Base-by-base conservation (phyloP, 306 rosid genomes). In the Prunus mume region DNA sequence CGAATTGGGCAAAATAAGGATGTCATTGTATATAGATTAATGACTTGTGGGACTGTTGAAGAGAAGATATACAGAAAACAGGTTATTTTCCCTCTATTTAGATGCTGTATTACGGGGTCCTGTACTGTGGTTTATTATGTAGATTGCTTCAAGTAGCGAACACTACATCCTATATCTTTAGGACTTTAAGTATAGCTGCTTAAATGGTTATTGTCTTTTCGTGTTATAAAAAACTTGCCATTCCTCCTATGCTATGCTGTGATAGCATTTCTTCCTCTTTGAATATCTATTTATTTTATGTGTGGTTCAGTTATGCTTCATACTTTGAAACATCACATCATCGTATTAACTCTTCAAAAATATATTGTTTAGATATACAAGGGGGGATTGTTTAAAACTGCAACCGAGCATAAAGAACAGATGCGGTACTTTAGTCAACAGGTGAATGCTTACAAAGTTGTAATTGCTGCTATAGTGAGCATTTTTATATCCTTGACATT, bases 31-130 rank as follows among this genome's bases (percentile, higher is more conserved):
- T 94, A 94, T 75, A 91, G 97, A 80, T 62, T 94, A 80, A 94
- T 94, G 98, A 94, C 98, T 10, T 86, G 97, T 5, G 98, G 97
- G 66, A 94, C 98, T 81, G 98, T 94, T 74, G 98, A 94, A 80
- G 98, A 94, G 81, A 94, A 94, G 85, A 94, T 94, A 72, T 94
- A 94, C 76, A 80, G 98, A 77, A 94, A 94, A 77, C 98, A 94
- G 96, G 98, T 91, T 27, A 80, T 69, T 81, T 55, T 19, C 43
- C 56, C 9, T 65, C 6, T 52, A 38, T 34, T 17, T 27, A 45
- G 19, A 17, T 11, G 7, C 2, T 8, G 24, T 22, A 38, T 28
- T 63, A 5, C 1, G 6, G 72, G 38, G 6, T 4, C 38, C 22
- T 71, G 47, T 34, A 32, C 12, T 3, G 49, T 27, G 52, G 30